phyloP scores from a whole-genome alignment of 306 rosid species.

The Quercus suber region DNA sequence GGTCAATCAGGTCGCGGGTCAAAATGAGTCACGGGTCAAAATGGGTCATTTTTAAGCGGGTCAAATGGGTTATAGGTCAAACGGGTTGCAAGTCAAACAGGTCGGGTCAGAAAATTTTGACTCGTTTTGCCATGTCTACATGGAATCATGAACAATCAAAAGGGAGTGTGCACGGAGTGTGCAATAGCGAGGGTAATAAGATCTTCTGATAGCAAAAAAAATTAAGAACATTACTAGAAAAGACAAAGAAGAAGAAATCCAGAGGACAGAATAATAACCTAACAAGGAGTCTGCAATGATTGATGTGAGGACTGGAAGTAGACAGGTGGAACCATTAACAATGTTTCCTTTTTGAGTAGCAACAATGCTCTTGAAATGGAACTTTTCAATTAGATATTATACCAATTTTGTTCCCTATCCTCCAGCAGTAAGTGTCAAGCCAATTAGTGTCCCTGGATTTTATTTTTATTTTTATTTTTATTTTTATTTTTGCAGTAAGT shows the following conservation, averaged over 20 bases:
- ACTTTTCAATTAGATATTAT: constrained; percentile 37
- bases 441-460: constrained; percentile 23
- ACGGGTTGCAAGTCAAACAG: too few relatives aligned
- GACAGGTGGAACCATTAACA: constrained; percentile 22
- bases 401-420: constrained; percentile 35
- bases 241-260: constrained; percentile 19
- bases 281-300: constrained; percentile 48
- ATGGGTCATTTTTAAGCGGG: too few relatives aligned
- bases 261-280: constrained; percentile 38
- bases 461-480: too few relatives aligned
- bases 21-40: too few relatives aligned
- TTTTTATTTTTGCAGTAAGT: too few relatives aligned
- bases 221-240: constrained; percentile 14
- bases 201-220: neutral
- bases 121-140: too few relatives aligned
- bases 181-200: too few relatives aligned
- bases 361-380: constrained; percentile 37
- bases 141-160: too few relatives aligned
- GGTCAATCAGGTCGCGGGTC: too few relatives aligned
- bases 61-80: too few relatives aligned
- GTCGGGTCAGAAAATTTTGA: too few relatives aligned
- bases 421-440: constrained; percentile 21
- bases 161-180: too few relatives aligned
- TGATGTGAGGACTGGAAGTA: constrained; percentile 40
- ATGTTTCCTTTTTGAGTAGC: constrained; percentile 43